Percentiles rank a stretch among this genome's conserved stretches.
phyloP scores from a whole-genome alignment of 768 basidiomycete species.

The Rhizopogon roseolus region DNA sequence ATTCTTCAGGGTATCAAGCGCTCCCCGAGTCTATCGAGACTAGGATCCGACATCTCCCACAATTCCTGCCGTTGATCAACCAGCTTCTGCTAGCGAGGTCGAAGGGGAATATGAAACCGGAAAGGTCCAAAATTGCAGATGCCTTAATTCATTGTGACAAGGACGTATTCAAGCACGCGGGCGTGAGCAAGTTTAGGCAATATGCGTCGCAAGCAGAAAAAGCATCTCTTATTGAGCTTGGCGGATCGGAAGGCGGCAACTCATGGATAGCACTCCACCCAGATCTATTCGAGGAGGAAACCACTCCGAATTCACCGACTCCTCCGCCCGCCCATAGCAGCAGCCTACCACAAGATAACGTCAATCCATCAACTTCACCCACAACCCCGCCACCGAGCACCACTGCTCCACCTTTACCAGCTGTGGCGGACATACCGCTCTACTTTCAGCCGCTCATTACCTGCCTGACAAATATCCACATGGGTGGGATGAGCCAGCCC shows the following conservation, averaged over 20 bases:
- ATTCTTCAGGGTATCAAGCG: slow-evolving; percentile 1
- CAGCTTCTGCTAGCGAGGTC: slow-evolving; percentile 16
- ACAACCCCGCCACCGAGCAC: too few relatives aligned
- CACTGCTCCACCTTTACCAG: too few relatives aligned
- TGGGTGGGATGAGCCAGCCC: too few relatives aligned
- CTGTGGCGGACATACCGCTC: too few relatives aligned
- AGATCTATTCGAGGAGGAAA: not conserved
- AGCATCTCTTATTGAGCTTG: slow-evolving; percentile 22
- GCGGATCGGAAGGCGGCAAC: slow-evolving; percentile 1
- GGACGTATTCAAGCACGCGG: slow-evolving; percentile 18
- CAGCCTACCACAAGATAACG: too few relatives aligned
- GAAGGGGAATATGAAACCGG: slow-evolving; percentile 18
- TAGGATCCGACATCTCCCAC: slow-evolving; percentile 2
- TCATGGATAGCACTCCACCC: slow-evolving; percentile 27
- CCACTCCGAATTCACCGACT: too few relatives aligned
- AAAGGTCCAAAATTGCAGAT: slow-evolving; percentile 34
- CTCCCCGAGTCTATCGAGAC: slow-evolving; percentile 6
- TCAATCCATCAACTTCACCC: too few relatives aligned
- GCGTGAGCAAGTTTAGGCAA: slow-evolving; percentile 5
- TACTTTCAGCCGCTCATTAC: too few relatives aligned
- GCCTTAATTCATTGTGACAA: slow-evolving; percentile 27
- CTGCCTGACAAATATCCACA: too few relatives aligned
- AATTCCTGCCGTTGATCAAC: slow-evolving; percentile 27
- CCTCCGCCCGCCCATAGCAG: too few relatives aligned
- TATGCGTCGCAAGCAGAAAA: not conserved